Percentiles rank a stretch among this genome's conserved stretches.
These are phyloP conservation scores for Pleurotus sapidus DNA, from an alignment of 768 basidiomycete species.

Conservation along the genomic window DNA sequence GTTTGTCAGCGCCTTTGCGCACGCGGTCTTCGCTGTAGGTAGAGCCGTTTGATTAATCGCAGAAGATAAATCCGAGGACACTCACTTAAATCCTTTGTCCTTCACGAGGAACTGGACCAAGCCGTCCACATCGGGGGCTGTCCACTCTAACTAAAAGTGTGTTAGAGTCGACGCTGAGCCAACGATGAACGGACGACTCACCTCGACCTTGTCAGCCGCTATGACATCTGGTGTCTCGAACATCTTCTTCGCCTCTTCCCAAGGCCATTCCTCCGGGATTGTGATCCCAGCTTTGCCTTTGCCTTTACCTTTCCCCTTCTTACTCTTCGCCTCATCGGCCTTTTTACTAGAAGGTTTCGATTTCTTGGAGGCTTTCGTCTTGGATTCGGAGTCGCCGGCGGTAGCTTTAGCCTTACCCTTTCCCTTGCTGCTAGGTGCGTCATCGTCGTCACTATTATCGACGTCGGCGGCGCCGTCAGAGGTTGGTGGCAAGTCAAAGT, in stretches of 20 bases:
- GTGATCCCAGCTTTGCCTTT: conserved; percentile 76
- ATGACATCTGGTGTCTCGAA: conserved; percentile 90
- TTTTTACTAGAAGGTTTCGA: conserved; percentile 4
- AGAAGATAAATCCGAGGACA: conserved; percentile 12
- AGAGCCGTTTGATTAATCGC: too few species aligned
- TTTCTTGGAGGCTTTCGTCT: too few species aligned
- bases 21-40: conserved; percentile 92
- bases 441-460: too few species aligned
- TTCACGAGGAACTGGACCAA: conserved; percentile 89
- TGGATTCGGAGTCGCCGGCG: too few species aligned
- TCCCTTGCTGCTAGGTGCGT: too few species aligned
- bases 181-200: conserved; percentile 25
- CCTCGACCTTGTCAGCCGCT: conserved; percentile 83
- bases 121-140: conserved; percentile 87
- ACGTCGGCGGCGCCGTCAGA: too few species aligned
- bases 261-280: conserved; percentile 95
- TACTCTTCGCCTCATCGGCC: conserved; percentile 22
- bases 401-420: too few species aligned
- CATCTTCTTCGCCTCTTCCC: conserved; percentile 90
- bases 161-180: not conserved
- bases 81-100: conserved; percentile 97
- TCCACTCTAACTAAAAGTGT: conserved; percentile 84
- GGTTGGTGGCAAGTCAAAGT: too few species aligned
- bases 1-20: conserved; percentile 90
- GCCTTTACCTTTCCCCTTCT: conserved; percentile 47